Conservation (phyloP, 2,329 filamentous ascomycete species). For the Fusarium sp. region DNA sequence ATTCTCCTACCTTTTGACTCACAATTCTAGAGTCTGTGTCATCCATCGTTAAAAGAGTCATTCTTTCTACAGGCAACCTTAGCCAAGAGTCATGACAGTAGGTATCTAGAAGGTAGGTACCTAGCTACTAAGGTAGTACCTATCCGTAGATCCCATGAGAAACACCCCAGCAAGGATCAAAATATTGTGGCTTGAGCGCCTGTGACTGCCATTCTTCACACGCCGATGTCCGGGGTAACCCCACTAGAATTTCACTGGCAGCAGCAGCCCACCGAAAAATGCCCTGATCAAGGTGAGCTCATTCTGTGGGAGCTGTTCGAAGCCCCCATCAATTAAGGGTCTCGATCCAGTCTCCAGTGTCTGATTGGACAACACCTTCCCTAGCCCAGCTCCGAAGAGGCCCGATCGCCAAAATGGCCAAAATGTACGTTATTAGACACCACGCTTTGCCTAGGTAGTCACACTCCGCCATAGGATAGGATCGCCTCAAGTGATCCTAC, state of each 20-base stretch:
- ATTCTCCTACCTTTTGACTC: neutral
- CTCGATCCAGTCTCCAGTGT: constrained; percentile 14
- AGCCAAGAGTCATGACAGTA: neutral
- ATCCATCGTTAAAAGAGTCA: neutral
- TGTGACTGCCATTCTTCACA: constrained; percentile 23
- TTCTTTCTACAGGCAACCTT: neutral
- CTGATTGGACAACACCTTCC: constrained; percentile 31
- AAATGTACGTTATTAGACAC: constrained; percentile 36
- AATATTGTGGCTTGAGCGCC: constrained; percentile 5
- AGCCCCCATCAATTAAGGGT: constrained; percentile 31
- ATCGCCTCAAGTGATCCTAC: constrained; percentile 36
- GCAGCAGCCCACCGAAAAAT: constrained; percentile 21
- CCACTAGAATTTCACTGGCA: constrained; percentile 32
- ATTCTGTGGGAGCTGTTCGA: constrained; percentile 18
- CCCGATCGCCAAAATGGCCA: constrained; percentile 35
- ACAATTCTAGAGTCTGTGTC: neutral
- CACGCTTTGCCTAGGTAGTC: constrained; percentile 31
- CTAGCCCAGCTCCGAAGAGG: constrained; percentile 38
- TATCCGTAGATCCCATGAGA: neutral
- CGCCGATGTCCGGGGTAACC: constrained; percentile 45
- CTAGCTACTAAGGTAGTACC: no score
- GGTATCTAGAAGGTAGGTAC: no score
- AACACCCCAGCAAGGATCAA: neutral
- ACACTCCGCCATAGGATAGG: constrained; percentile 39
- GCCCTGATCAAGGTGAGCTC: constrained; percentile 32